These are phyloP conservation scores for Articulospora tetracladia DNA, from an alignment of 495 filamentous ascomycete species.

Conservation along the genomic window DNA sequence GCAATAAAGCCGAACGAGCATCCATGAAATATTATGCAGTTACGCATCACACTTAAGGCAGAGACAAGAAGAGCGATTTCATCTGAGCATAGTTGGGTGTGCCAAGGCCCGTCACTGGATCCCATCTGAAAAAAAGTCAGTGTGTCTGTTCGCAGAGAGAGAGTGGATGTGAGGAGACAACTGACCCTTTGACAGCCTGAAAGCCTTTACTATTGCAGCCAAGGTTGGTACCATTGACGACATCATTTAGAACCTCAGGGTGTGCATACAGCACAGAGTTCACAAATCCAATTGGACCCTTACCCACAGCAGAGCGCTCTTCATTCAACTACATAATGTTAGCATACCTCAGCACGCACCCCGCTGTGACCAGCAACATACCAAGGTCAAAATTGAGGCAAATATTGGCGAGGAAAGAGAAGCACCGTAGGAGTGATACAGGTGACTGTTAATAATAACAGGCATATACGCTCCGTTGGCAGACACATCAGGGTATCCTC, in stretches of 20 bases:
- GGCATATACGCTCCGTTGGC: conserved; percentile 40
- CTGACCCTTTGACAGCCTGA: conserved; percentile 38
- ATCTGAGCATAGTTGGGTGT: conserved; percentile 50
- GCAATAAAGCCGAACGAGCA: too few species aligned
- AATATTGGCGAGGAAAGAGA: conserved; percentile 36
- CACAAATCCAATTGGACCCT: conserved; percentile 55
- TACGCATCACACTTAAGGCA: neutral
- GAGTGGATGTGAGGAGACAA: neutral
- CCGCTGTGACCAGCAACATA: neutral
- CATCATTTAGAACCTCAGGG: conserved; percentile 42
- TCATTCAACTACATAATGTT: conserved; percentile 56
- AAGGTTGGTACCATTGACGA: conserved; percentile 40
- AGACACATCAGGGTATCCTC: conserved; percentile 70
- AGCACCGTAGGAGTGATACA: conserved; percentile 48
- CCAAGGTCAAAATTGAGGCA: conserved; percentile 31
- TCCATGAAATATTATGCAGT: too few species aligned
- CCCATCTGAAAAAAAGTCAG: neutral
- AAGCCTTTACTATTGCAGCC: conserved; percentile 49
- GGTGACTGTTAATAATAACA: conserved; percentile 32
- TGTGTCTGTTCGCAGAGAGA: neutral
- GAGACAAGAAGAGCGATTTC: conserved; percentile 38
- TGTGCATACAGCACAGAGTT: conserved; percentile 57
- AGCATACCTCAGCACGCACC: neutral
- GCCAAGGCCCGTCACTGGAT: conserved; percentile 53
- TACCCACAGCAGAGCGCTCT: conserved; percentile 48